These are phyloP conservation scores for Alternaria sp. DNA, from an alignment of 2,329 filamentous ascomycete species.

Conservation along the genomic window DNA sequence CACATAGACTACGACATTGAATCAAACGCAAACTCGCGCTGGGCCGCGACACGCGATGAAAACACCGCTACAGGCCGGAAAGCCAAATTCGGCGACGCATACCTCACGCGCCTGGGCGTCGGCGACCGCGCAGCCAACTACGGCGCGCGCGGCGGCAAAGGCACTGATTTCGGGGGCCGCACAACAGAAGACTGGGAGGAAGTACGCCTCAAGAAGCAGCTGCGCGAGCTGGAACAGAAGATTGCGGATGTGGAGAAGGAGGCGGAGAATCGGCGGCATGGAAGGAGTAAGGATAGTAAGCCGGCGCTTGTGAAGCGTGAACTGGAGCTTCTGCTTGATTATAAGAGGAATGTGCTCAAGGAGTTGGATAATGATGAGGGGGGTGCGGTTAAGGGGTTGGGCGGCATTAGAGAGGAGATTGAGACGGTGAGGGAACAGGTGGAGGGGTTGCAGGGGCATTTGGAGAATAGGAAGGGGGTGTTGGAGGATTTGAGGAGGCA, in stretches of 20 bases:
- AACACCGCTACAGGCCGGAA: conserved; percentile 86
- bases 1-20: conserved; percentile 96
- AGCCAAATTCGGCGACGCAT: conserved; percentile 96
- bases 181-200: conserved; percentile 96
- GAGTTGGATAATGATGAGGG: conserved; percentile 76
- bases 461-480: conserved; percentile 75
- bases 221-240: conserved; percentile 87
- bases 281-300: conserved; percentile 72
- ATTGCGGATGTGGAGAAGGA: conserved; percentile 81
- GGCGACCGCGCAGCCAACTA: conserved; percentile 74
- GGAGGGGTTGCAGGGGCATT: conserved; percentile 83
- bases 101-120: conserved; percentile 84
- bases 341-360: conserved; percentile 81
- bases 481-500: conserved; percentile 79
- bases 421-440: conserved; percentile 92
- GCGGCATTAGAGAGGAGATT: conserved; percentile 83
- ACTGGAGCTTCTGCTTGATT: conserved; percentile 91
- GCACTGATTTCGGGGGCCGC: conserved; percentile 88
- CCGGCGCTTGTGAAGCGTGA: conserved; percentile 93
- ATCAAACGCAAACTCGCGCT: conserved; percentile 75
- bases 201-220: conserved; percentile 89
- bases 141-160: conserved; percentile 65
- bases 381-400: conserved; percentile 68
- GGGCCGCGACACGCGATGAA: conserved; percentile 80
- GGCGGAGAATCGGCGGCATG: conserved; percentile 63